Percentiles rank a stretch among this genome's conserved stretches.
phyloP scores from a whole-genome alignment of 805 yeast species.

The Kodamaea kaohsiungensis region DNA sequence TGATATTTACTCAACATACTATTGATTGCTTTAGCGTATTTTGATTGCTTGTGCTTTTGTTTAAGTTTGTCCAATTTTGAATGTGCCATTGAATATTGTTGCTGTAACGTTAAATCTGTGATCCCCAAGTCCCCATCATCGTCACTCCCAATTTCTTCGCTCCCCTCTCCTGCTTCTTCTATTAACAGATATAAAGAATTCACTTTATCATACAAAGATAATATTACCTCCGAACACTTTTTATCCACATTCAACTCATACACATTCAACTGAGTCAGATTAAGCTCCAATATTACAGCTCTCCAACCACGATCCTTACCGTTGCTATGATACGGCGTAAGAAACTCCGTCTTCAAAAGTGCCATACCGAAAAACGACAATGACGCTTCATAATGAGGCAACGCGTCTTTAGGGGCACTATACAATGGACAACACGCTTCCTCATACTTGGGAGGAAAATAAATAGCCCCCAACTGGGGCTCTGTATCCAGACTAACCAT shows the following conservation, averaged over 20 bases:
- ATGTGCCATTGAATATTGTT: constrained; percentile 3
- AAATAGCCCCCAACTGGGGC: not conserved
- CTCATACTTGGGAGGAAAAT: constrained; percentile 1
- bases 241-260: constrained; percentile 27
- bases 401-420: constrained; percentile 20
- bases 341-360: constrained; percentile 36
- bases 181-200: constrained; percentile 24
- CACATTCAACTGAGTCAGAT: constrained; percentile 39
- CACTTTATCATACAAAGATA: constrained; percentile 29
- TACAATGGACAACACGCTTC: constrained; percentile 21
- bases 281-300: constrained; percentile 40
- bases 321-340: constrained; percentile 37
- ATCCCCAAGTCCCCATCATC: constrained; percentile 29
- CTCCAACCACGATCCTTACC: constrained; percentile 29
- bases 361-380: constrained; percentile 34
- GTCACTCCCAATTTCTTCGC: constrained; percentile 26
- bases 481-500: not conserved
- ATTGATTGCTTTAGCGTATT: constrained; percentile 16
- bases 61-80: constrained; percentile 17
- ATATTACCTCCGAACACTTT: constrained; percentile 22
- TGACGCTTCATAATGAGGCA: constrained; percentile 35
- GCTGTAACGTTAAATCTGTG: constrained; percentile 1
- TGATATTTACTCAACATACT: constrained; percentile 21
- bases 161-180: not conserved
- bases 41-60: constrained; percentile 17